Percentiles rank a stretch among this genome's conserved stretches.
These are phyloP conservation scores for Hypoxylon sp. DNA, from an alignment of 2,329 filamentous ascomycete genomes.

Conservation along the genomic window DNA sequence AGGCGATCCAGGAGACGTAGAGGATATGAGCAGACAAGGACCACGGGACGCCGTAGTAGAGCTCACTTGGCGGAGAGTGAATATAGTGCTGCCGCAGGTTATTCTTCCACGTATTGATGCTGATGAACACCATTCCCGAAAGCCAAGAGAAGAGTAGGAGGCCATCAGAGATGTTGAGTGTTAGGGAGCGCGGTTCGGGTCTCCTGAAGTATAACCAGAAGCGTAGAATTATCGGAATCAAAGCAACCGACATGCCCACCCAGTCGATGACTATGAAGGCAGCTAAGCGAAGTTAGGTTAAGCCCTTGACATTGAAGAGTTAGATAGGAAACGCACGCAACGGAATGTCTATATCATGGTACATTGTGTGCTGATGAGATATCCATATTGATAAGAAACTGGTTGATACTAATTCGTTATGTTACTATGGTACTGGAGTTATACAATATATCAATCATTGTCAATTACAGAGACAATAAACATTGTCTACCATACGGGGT, in stretches of 20 bases:
- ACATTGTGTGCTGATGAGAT: neutral
- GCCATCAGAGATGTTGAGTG: conserved; percentile 30
- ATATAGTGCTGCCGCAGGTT: neutral
- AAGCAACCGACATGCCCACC: conserved; percentile 44
- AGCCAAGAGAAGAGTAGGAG: neutral
- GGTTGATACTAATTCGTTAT: neutral
- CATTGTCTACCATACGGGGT: neutral
- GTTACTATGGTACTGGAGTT: neutral
- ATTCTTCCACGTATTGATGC: neutral
- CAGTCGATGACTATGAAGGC: conserved; percentile 51
- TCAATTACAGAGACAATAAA: neutral
- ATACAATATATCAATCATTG: neutral
- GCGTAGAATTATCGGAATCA: conserved; percentile 47
- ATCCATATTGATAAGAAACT: neutral
- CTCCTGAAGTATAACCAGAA: conserved; percentile 47
- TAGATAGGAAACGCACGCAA: neutral
- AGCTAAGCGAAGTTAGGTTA: conserved; percentile 33
- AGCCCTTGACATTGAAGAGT: neutral
- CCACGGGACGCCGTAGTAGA: neutral
- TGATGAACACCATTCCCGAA: neutral
- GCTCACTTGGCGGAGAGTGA: neutral
- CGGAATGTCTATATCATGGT: conserved; percentile 2
- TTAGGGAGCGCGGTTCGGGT: conserved; percentile 31
- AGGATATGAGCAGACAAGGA: conserved; percentile 1
- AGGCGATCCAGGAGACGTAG: neutral